Evolutionary conservation across 768 basidiomycete species (phyloP), one percentile per base, ranked within the genome.

Genomic region (Sistotremastrum niveocremeum): DNA sequence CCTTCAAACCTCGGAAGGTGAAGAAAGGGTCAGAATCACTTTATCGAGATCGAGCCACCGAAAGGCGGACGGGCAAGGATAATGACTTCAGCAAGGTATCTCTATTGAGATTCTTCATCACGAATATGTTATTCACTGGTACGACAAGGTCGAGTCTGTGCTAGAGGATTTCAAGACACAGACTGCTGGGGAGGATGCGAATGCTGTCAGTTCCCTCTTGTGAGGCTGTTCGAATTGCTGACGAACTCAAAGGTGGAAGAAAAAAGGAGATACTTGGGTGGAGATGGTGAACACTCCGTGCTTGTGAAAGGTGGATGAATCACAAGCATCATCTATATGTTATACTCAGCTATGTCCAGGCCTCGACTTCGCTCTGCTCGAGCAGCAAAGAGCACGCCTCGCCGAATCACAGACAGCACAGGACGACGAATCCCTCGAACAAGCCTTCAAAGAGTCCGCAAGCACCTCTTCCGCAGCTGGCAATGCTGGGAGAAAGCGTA

Each of bases 351-450:
- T 20, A 20, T 20, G 20, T 20, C 20, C 20, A 20, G 20, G 88
- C 30, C 77, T 97, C 40, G 93, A 97, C 57, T 72, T 82, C 52
- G 82, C 87, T 0, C 73, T 95, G 5, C 69, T 95, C 10, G 84
- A 88, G 56, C 84, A 88, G 53, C 79, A 84, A 51, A 89, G 80
- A 62, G 81, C 82, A 3, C 77, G 80, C 36, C 68, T 66, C 2
- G 64, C 69, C 3, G 60, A 67, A n/a, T 46, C 49, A 12, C 45
- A 55, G 11, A 66, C 73, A 9, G 66, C 70, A 4, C 79, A 80
- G 41, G 83, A 85, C 52, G 87, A 94, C 49, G 86, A 85, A 8
- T 71, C 76, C 2, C 77, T 91, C 30, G 93, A 97, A 57, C 71
- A 77, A 49, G 83, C 77, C 0, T 85, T 84, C 59, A 53, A 58